Evolutionary conservation across 306 rosid species (phyloP), one percentile per base, ranked within the genome.

Genomic region (Vigna angularis): DNA sequence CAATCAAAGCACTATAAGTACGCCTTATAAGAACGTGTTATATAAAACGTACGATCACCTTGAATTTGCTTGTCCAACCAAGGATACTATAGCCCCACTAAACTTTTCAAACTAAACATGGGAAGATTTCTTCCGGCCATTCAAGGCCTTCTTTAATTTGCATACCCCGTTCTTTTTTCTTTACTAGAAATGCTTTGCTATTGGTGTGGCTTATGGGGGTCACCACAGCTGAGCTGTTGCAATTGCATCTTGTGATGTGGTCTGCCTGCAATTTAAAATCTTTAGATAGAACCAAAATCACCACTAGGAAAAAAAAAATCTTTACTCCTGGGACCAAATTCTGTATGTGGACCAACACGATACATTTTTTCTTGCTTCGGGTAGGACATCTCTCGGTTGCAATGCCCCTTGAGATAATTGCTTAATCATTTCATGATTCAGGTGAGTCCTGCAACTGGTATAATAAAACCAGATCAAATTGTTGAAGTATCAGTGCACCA

Each of bases 401-500:
- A 64, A 58, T 73, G 67, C 62, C 63, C 80, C 70, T 9, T 65
- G 36, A 15, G 42, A 17, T 40, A 81, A 74, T 73, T 49, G 64
- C 50, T 7, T 65, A 72, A 62, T 30, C 9, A 63, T 67, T 69
- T 72, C 76, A 78, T 85, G 86, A 83, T 75, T 63, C 85, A 95
- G 98, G 96, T 95, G 49, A 88, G 73, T 76, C 98, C 98, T 51
- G 92, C 93, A 68, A 86, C 90, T 77, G 97, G 98, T 48, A 87
- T 91, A 28, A 88, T 95, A 87, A 83, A 68, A 79, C 93, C 98
- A 36, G 89, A 89, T 77, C 92, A 89, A 63, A 92, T 87, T 62
- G 86, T 79, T 7, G 98, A 95, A 90, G 93, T 95, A 57, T 82
- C 88, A n/a, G 88, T 95, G 74, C 98, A 89, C 82, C 97, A 92